Base-by-base conservation (phyloP, 345 rosid genomes). In the Camelina hispida region DNA sequence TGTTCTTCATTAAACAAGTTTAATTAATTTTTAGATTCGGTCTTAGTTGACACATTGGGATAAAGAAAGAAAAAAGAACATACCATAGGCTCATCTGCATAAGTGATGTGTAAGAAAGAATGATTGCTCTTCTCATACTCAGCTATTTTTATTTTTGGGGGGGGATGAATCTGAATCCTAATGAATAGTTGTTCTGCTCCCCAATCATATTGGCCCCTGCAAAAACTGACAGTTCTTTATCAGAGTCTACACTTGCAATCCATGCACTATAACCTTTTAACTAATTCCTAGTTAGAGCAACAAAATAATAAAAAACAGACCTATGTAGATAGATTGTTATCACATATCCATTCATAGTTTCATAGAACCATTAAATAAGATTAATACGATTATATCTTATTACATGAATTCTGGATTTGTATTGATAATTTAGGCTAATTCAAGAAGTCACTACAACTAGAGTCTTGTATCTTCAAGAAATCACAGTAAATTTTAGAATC, bases 151-250 rank as follows among this genome's bases (percentile, higher is more conserved):
- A n/a, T n/a, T n/a, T n/a, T n/a, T n/a, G n/a, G n/a, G 5, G 28
- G 78, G 79, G 79, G 79, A 76, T 69, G 79, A 69, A 76, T 76
- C 75, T 69, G 70, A 76, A 34, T 16, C 58, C 30, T 69, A 62
- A 53, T 69, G 51, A 69, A 44, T 54, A 69, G 37, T 17, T 44
- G 70, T 76, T 62, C 64, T 77, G 61, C 40, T 64, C 64, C 46
- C 57, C 61, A 55, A 63, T 77, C 75, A 63, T 77, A 77, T 54
- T 55, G 64, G 79, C 53, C 69, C 79, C 70, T 69, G 74, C 74
- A 68, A 53, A 48, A 48, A 56, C 48, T 77, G 76, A 70, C 72
- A 63, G 35, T 77, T 77, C 66, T 22, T 25, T 9, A 18, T 68
- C 64, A 32, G 10, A 32, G 7, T 61, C 18, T 69, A 69, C 74